These are phyloP conservation scores for Epichloe elymi DNA, from an alignment of 2,329 filamentous ascomycete genomes.

Conservation along the genomic window DNA sequence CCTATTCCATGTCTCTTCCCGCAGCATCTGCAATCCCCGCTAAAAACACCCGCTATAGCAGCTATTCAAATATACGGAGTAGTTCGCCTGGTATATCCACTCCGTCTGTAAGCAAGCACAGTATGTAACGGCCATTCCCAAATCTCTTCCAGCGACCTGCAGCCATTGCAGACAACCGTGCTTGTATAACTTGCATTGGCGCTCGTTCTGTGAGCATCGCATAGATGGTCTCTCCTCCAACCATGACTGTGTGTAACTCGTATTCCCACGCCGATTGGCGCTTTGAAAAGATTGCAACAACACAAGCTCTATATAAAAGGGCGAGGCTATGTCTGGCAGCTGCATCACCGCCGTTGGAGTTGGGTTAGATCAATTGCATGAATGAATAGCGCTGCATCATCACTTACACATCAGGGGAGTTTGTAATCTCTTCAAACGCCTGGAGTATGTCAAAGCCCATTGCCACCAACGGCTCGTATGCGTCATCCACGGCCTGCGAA, in stretches of 20 bases:
- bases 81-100: no score
- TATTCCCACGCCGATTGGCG: no score
- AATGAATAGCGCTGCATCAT: neutral
- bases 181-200: neutral
- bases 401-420: constrained; percentile 41
- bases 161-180: neutral
- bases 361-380: neutral
- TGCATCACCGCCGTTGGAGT: neutral
- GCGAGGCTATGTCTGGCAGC: neutral
- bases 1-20: no score
- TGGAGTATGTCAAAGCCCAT: constrained; percentile 75
- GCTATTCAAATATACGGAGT: no score
- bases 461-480: constrained; percentile 56
- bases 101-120: no score
- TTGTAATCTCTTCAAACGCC: constrained; percentile 69
- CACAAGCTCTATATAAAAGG: neutral
- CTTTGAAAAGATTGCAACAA: neutral
- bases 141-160: no score
- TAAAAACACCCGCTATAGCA: no score
- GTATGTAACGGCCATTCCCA: no score
- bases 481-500: constrained; percentile 51
- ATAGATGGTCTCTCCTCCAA: neutral
- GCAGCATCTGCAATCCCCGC: no score
- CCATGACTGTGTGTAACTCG: no score
- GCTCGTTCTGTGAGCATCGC: neutral